Percentiles rank a stretch among this genome's conserved stretches.
phyloP scores from a whole-genome alignment of 306 rosid species.

The Purshia tridentata region DNA sequence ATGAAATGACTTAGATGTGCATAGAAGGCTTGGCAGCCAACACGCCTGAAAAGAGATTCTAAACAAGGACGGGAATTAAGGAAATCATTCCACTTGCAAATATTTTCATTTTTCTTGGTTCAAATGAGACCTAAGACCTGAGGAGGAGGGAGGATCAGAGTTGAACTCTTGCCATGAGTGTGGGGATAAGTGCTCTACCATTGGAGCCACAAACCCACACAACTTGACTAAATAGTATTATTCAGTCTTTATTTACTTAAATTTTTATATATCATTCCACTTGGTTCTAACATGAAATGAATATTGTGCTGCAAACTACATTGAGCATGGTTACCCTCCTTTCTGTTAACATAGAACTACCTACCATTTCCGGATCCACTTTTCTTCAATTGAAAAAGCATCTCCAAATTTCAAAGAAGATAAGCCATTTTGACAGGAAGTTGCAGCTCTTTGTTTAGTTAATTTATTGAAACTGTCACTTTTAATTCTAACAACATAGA shows the following conservation, averaged over 20 bases:
- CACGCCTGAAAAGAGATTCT: slow-evolving; percentile 17
- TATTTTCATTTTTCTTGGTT: not conserved
- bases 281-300: not conserved
- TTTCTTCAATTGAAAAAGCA: not conserved
- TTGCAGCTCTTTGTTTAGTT: not conserved
- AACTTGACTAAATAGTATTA: no score
- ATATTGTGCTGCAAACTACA: not conserved
- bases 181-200: not conserved
- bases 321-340: no score
- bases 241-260: no score
- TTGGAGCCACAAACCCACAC: no score
- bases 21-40: not conserved
- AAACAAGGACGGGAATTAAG: not conserved
- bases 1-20: not conserved
- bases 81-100: not conserved
- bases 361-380: not conserved
- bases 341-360: not conserved
- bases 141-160: not conserved
- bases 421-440: not conserved
- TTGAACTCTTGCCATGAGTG: not conserved
- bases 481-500: not conserved
- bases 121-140: not conserved
- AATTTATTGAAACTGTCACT: slow-evolving; percentile 9
- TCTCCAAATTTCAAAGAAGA: slow-evolving; percentile 9
- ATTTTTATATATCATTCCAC: no score